Base-by-base conservation (phyloP, 2,329 filamentous ascomycete genomes). In the Didymella keratinophila region DNA sequence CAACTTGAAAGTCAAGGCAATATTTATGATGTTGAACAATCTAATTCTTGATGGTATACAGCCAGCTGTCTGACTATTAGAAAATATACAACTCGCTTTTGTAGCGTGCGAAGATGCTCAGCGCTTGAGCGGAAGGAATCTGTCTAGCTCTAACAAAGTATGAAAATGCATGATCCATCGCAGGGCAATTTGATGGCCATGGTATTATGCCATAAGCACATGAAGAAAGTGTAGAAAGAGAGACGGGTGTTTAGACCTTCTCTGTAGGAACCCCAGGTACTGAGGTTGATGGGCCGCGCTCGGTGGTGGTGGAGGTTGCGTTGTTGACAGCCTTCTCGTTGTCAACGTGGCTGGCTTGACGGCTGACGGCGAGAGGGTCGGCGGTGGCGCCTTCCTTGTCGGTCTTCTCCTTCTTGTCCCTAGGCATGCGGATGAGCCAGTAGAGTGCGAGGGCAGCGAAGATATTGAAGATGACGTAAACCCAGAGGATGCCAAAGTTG, bases 401-500 rank as follows among this genome's bases (percentile, higher is more conserved):
- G 2, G 61, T 58, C 53, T 68, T 67, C 64, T 80, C 77, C 65
- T 78, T 76, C 74, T 81, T 80, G 54, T 74, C 70, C 75, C 81
- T 83, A 6, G 83, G 84, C 64, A 86, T 81, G n/a, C 84, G 75
- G 20, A 79, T 68, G 39, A 84, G 69, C 82, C 82, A 86, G 71
- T 86, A 86, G 20, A 86, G 67, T 39, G 78, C 75, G 9, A 84
- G 70, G 0, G 84, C 83, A 0, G 72, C 81, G 28, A 72, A 61
- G 18, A 82, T 69, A 64, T 86, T 86, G 71, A 86, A 84, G 36
- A 79, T 74, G 51, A 84, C 76, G 60, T 78, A 86, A 2, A 72
- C 82, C 76, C 81, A 85, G 53, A 86, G 71, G 45, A 86, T 75
- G 2, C 84, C 84, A 54, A 84, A 84, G 63, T 86, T 82, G 44